Base-by-base conservation (phyloP, 257 asterid species). In the Gentiana dahurica region DNA sequence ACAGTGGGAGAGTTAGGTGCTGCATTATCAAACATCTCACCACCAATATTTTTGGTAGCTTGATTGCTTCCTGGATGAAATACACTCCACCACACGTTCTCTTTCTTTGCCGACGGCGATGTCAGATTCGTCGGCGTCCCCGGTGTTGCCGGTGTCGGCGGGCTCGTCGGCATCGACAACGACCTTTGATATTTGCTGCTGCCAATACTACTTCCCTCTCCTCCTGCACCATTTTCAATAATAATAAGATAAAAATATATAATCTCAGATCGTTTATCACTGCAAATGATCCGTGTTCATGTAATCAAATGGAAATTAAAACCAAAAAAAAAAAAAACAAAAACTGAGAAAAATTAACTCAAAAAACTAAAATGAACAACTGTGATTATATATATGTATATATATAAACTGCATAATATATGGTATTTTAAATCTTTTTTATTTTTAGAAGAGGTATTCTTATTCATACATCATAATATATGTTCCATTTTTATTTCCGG, bases 71-170 rank as follows among this genome's bases (percentile, higher is more conserved):
- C 97, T 12, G 99, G 99, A 62, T 89, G 68, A 79, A 92, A 92
- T 60, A 92, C 99, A 53, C 99, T 92, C 74, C 99, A 76, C 97
- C 99, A 92, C 55, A 92, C 97, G 54, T 88, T 88, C 1, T 83
- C 90, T 70, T 60, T 82, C 65, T 57, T 81, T 12, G 86, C 74
- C 48, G 83, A 73, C 0, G 94, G 84, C 36, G 96, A 80, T 1
- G 24, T 24, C 24, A 24, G 24, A 24, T 24, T 24, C 24, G 24
- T 24, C 54, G 69, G 61, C 6, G 80, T 71, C 0, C 65, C 46
- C 15, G 94, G 94, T 1, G 94, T 82, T 13, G 71, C 85, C 1
- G 95, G 94, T 2, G 91, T 74, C 38, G 61, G 58, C 13, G 86
- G 90, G 3, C 83, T 74, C 34, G 51, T 62, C 0, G 82, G 79